phyloP scores from a whole-genome alignment of 2,329 filamentous ascomycete genomes.

The Blastomyces silverae region DNA sequence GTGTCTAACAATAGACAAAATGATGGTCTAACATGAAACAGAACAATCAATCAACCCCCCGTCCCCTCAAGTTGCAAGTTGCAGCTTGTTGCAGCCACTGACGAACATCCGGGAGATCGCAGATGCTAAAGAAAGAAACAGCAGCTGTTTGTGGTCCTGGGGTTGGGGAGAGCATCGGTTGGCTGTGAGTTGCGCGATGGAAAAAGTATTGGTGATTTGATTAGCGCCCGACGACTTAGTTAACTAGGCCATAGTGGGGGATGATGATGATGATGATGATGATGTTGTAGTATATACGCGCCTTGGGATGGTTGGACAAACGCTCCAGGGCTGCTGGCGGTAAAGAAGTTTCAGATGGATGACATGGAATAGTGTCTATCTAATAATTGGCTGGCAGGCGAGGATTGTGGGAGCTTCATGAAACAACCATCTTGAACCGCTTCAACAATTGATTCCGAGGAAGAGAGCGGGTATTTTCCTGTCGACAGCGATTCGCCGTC shows the following conservation, averaged over 20 bases:
- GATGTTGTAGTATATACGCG: neutral
- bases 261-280: too few relatives aligned
- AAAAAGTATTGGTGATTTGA: neutral
- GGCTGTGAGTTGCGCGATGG: neutral
- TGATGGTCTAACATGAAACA: neutral
- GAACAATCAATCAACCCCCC: neutral
- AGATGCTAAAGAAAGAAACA: constrained; percentile 16
- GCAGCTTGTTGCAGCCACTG: neutral
- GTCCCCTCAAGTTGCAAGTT: neutral
- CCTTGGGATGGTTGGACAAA: neutral
- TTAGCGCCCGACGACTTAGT: neutral
- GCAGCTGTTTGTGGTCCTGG: neutral
- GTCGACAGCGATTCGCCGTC: neutral
- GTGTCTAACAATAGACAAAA: constrained; percentile 9
- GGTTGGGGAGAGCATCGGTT: neutral
- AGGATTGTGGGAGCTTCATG: neutral
- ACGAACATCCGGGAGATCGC: neutral
- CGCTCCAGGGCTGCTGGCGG: neutral
- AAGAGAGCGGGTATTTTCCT: neutral
- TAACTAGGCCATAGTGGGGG: too few relatives aligned
- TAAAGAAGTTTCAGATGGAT: neutral
- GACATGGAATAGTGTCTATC: too few relatives aligned
- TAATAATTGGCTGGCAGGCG: neutral
- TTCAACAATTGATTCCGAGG: too few relatives aligned
- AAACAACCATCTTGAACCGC: too few relatives aligned